Percentiles rank a stretch among this genome's conserved stretches.
Conservation (phyloP, 176 grass and related monocot species). For the Avena atlantica region DNA sequence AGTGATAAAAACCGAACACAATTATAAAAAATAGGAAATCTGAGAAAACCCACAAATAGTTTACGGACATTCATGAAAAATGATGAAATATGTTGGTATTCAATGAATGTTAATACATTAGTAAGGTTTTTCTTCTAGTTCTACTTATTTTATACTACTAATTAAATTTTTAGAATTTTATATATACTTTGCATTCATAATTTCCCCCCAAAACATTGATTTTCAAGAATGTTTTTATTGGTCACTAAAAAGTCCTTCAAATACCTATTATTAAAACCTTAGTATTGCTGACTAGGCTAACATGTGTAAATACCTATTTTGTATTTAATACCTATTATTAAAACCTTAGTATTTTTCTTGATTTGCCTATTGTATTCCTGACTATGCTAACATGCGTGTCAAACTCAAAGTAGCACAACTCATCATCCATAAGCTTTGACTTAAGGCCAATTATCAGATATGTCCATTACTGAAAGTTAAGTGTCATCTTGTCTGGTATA, state of each 20-base stretch:
- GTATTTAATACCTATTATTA: too few relatives aligned
- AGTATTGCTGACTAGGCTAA: too few relatives aligned
- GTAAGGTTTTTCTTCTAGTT: neutral
- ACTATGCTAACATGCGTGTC: neutral
- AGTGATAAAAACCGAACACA: too few relatives aligned
- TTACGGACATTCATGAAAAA: neutral
- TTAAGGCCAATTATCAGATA: neutral
- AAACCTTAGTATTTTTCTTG: too few relatives aligned
- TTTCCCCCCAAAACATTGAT: neutral
- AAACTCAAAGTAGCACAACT: neutral
- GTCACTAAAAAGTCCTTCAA: too few relatives aligned
- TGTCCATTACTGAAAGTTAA: neutral
- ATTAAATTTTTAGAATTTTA: neutral
- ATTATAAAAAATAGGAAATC: neutral
- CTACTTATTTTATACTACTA: neutral
- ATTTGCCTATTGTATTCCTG: neutral
- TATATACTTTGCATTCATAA: neutral
- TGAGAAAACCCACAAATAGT: neutral
- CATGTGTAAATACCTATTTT: too few relatives aligned
- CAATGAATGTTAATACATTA: neutral
- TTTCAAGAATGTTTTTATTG: neutral
- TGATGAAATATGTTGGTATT: neutral
- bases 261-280: too few relatives aligned
- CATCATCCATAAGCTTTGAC: neutral
- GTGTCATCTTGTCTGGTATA: neutral